These are phyloP conservation scores for Periglandula ipomoeae DNA, from an alignment of 2,329 filamentous ascomycete genomes.

Conservation along the genomic window DNA sequence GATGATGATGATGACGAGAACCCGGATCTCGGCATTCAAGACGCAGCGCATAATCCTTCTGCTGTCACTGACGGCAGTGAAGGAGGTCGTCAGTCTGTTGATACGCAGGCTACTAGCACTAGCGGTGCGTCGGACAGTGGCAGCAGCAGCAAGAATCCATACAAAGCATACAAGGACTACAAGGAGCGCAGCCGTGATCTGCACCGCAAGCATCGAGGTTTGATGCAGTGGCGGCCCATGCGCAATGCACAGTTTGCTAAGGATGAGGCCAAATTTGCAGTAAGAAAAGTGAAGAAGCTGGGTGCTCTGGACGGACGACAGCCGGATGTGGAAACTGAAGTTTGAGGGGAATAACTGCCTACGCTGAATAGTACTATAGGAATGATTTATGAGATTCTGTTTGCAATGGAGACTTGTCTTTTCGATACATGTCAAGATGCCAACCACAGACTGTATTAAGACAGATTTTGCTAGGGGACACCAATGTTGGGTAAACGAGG, in stretches of 20 bases:
- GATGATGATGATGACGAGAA: conserved; percentile 25
- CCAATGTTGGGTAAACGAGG: background rate
- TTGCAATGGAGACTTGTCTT: background rate
- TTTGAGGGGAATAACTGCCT: conserved; percentile 21
- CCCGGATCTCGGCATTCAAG: conserved; percentile 50
- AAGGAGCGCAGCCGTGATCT: conserved; percentile 62
- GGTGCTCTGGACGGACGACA: conserved; percentile 71
- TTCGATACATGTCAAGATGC: background rate
- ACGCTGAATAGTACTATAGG: background rate
- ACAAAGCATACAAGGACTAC: conserved; percentile 52
- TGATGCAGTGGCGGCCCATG: conserved; percentile 94
- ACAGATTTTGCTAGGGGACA: background rate
- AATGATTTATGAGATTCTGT: background rate
- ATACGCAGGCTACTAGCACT: conserved; percentile 27
- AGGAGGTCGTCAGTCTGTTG: conserved; percentile 26
- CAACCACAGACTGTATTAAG: background rate
- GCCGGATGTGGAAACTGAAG: conserved; percentile 80
- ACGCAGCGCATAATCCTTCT: conserved; percentile 32
- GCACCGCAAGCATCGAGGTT: conserved; percentile 74
- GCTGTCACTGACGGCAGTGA: conserved; percentile 15
- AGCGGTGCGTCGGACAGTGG: conserved; percentile 23
- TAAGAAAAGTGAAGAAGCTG: conserved; percentile 67
- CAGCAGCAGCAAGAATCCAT: conserved; percentile 40
- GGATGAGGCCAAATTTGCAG: conserved; percentile 72
- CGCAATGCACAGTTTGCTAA: conserved; percentile 81